phyloP scores from a whole-genome alignment of 345 rosid species.

The Sonneratia alba region DNA sequence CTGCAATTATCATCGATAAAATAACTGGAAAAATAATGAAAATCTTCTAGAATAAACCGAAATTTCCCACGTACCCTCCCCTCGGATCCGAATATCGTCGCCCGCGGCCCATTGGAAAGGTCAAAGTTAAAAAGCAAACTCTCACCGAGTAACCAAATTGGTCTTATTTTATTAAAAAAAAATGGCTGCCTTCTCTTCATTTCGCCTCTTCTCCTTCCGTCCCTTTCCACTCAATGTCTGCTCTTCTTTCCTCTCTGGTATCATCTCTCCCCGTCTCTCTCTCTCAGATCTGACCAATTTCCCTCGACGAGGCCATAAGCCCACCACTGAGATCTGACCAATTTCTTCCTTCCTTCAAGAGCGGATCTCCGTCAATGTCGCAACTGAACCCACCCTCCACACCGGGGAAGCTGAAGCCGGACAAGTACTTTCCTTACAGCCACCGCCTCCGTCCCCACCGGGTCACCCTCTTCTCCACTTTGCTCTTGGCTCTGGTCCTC shows the following conservation, averaged over 20 bases:
- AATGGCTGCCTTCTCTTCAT: not conserved
- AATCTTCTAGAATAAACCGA: too few species aligned
- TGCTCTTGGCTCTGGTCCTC: conserved; percentile 41
- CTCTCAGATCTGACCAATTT: too few species aligned
- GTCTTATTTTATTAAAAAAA: not conserved
- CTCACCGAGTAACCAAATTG: not conserved
- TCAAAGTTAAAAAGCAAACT: not conserved
- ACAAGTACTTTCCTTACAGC: conserved; percentile 29
- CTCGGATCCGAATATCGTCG: not conserved
- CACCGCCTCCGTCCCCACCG: conserved; percentile 40
- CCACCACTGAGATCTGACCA: not conserved
- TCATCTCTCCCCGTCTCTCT: too few species aligned
- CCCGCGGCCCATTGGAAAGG: not conserved
- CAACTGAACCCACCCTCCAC: conserved; percentile 44
- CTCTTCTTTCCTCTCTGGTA: not conserved
- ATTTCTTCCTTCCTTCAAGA: not conserved
- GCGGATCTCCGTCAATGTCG: conserved; percentile 33
- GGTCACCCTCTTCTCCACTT: conserved; percentile 36
- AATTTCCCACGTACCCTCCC: too few species aligned
- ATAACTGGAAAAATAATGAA: too few species aligned
- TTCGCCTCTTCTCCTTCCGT: not conserved
- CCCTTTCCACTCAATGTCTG: not conserved
- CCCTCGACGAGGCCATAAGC: too few species aligned
- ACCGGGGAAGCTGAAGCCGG: conserved; percentile 57
- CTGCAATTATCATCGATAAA: too few species aligned